A percentile compares a stretch with the other conserved stretches of the same genome.
phyloP scores from a whole-genome alignment of 225 moss, liverwort and hornwort species.

The Antitrichia curtipendula region DNA sequence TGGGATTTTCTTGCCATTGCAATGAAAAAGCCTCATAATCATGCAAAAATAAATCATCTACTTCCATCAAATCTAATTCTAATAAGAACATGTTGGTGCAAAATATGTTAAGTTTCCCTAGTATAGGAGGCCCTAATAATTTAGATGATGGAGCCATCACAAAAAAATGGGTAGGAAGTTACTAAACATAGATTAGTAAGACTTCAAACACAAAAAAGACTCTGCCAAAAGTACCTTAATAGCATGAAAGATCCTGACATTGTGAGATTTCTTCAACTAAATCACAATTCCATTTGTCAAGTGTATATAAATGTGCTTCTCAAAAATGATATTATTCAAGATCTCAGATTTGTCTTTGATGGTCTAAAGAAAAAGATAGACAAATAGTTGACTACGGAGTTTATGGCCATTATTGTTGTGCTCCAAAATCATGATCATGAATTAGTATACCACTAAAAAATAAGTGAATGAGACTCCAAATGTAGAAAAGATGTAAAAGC shows the following conservation, averaged over 20 bases:
- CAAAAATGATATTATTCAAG: neutral
- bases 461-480: fast-evolving
- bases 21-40: fast-evolving
- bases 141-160: fast-evolving
- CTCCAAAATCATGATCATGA: fast-evolving
- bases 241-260: fast-evolving
- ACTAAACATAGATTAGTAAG: fast-evolving
- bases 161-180: fast-evolving
- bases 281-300: neutral
- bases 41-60: neutral
- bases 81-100: neutral
- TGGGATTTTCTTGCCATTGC: fast-evolving
- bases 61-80: neutral
- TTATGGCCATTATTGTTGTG: neutral
- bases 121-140: fast-evolving
- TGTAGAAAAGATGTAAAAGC: fast-evolving
- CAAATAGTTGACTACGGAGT: fast-evolving
- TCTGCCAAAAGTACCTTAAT: fast-evolving
- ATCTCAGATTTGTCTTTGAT: fast-evolving
- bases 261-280: fast-evolving
- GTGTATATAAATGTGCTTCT: neutral
- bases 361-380: fast-evolving
- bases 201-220: fast-evolving
- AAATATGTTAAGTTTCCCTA: neutral
- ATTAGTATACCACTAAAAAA: neutral